A percentile compares a stretch with the other conserved stretches of the same genome.
Conservation (phyloP, 768 basidiomycete species). For the Tricholomella constricta region DNA sequence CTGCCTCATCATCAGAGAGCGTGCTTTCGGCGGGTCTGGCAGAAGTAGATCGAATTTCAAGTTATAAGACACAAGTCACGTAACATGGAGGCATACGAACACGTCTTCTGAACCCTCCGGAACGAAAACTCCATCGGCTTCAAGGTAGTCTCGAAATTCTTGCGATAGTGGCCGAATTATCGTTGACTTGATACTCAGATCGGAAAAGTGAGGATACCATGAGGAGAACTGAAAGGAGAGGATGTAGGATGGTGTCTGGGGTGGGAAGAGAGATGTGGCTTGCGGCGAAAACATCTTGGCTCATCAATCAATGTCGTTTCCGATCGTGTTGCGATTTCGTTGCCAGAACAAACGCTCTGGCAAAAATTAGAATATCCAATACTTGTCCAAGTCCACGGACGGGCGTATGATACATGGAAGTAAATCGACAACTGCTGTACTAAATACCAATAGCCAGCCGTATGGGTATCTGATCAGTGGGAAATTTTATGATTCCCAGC, state of each 20-base stretch:
- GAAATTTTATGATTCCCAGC: conserved; percentile 41
- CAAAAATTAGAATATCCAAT: conserved; percentile 1
- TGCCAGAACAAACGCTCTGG: not conserved
- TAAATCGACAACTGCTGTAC: conserved; percentile 1
- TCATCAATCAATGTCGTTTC: too few relatives aligned
- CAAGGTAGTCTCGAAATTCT: conserved; percentile 70
- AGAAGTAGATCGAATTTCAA: conserved; percentile 4
- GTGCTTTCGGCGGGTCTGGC: conserved; percentile 53
- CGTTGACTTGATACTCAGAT: conserved; percentile 68
- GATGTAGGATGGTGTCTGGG: conserved; percentile 50
- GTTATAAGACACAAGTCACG: not conserved
- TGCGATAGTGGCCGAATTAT: conserved; percentile 67
- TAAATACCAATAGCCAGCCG: not conserved
- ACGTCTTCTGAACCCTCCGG: conserved; percentile 80
- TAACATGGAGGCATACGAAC: conserved; percentile 44
- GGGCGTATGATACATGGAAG: conserved; percentile 10
- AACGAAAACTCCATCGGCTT: conserved; percentile 82
- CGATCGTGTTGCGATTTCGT: too few relatives aligned
- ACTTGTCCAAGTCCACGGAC: conserved; percentile 5
- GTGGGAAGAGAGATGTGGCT: conserved; percentile 49
- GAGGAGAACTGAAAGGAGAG: conserved; percentile 80
- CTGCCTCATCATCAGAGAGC: conserved; percentile 59
- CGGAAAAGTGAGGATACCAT: conserved; percentile 77
- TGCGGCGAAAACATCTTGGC: conserved; percentile 10
- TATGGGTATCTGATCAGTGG: conserved; percentile 25